Evolutionary conservation across 768 basidiomycete genomes (phyloP).

Genomic region (Termitomyces titanicus): DNA sequence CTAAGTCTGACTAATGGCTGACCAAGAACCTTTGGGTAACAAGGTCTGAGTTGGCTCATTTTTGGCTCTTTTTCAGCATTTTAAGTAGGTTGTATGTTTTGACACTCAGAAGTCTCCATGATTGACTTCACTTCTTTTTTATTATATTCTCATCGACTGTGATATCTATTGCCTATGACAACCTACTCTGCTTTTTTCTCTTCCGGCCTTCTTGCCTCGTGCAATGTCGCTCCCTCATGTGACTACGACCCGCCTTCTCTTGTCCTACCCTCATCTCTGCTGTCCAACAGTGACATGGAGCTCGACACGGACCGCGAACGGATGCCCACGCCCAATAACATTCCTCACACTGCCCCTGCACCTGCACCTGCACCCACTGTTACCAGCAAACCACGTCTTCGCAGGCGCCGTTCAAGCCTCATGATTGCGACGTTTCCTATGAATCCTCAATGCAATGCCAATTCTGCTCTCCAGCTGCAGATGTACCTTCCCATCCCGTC

Average conservation of each 20-base stretch:
- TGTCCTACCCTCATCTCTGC: slow-evolving; percentile 20
- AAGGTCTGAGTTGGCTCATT: no score
- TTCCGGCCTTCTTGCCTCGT: slow-evolving; percentile 61
- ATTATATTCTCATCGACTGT: no score
- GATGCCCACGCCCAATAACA: slow-evolving; percentile 20
- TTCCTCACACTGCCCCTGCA: neutral
- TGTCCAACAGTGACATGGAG: slow-evolving; percentile 32
- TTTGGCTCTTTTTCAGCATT: no score
- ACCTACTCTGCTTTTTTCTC: slow-evolving; percentile 69
- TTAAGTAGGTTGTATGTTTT: neutral
- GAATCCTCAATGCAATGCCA: slow-evolving; percentile 47
- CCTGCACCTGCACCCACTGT: slow-evolving; percentile 3
- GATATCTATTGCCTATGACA: slow-evolving; percentile 24
- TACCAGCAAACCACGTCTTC: slow-evolving; percentile 46
- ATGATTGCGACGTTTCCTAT: slow-evolving; percentile 53
- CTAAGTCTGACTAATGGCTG: no score
- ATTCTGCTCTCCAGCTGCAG: slow-evolving; percentile 48
- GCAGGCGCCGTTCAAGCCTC: slow-evolving; percentile 62
- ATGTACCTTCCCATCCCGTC: slow-evolving; percentile 37
- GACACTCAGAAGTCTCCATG: neutral
- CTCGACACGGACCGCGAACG: slow-evolving; percentile 20
- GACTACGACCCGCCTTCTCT: slow-evolving; percentile 17
- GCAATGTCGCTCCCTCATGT: slow-evolving; percentile 9
- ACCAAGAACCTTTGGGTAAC: no score
- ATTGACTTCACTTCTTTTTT: slow-evolving; percentile 1